These are phyloP conservation scores for Lotus japonicus DNA, from an alignment of 306 rosid genomes.

Conservation along the genomic window DNA sequence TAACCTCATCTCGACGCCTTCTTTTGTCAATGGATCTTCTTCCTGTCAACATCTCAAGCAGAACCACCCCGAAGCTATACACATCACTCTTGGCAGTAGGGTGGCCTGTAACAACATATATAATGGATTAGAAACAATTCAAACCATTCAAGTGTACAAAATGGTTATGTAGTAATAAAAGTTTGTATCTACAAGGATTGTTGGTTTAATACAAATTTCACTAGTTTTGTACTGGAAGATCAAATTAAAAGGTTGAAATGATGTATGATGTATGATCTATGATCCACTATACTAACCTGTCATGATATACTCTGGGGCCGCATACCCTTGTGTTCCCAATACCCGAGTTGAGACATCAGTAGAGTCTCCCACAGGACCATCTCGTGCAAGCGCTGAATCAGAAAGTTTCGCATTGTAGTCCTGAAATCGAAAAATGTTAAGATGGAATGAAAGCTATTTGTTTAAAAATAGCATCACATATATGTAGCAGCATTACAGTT, in stretches of 20 bases:
- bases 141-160: no score
- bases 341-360: constrained; percentile 59
- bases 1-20: constrained; percentile 22
- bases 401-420: constrained; percentile 60
- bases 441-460: not conserved
- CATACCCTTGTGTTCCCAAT: constrained; percentile 63
- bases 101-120: constrained; percentile 37
- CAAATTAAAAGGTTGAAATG: no score
- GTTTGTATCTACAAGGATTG: no score
- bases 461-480: not conserved
- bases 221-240: no score
- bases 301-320: constrained; percentile 58
- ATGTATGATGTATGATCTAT: not conserved
- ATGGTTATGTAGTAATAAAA: no score
- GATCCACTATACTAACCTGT: constrained; percentile 40
- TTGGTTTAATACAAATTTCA: no score
- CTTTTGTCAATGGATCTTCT: constrained; percentile 38
- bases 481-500: not conserved
- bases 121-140: no score
- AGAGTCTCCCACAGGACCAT: constrained; percentile 53
- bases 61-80: constrained; percentile 62
- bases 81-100: constrained; percentile 60
- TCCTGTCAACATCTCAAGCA: constrained; percentile 59
- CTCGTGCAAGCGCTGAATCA: constrained; percentile 66
- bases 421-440: constrained; percentile 25